Conservation (phyloP, 139 green algal species). For the Dunaliella primolecta region DNA sequence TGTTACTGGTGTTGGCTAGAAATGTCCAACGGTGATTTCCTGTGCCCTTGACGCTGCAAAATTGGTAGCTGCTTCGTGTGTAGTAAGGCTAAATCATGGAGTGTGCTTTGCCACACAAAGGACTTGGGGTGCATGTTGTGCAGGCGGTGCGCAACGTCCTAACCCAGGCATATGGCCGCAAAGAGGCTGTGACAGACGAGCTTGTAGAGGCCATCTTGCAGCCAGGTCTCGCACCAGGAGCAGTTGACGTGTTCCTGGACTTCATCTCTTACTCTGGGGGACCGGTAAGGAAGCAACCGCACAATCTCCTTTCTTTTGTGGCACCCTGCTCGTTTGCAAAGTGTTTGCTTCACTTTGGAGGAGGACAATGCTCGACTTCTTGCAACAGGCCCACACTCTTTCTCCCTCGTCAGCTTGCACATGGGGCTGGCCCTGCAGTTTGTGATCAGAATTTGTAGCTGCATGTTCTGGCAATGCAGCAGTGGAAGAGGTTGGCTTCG, state of each 20-base stretch:
- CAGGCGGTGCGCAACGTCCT: constrained; percentile 81
- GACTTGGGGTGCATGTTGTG: not conserved
- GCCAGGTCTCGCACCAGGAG: constrained; percentile 74
- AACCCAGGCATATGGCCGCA: constrained; percentile 83
- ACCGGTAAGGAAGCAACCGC: constrained; percentile 40
- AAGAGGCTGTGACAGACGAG: constrained; percentile 84
- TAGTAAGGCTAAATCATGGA: too few species aligned
- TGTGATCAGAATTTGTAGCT: not conserved
- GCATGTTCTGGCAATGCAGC: not conserved
- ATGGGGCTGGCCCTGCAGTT: not conserved
- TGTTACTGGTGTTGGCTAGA: too few species aligned
- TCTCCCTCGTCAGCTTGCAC: not conserved
- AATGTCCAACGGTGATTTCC: too few species aligned
- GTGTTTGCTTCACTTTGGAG: not conserved
- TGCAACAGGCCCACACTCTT: not conserved
- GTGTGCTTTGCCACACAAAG: too few species aligned
- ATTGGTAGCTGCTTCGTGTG: too few species aligned
- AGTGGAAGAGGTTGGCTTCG: not conserved
- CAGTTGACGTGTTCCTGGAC: constrained; percentile 94
- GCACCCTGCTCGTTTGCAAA: not conserved
- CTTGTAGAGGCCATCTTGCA: constrained; percentile 85
- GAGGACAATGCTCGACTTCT: not conserved
- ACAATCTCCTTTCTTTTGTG: not conserved
- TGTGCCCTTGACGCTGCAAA: too few species aligned
- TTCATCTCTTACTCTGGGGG: constrained; percentile 93